Conservation (phyloP, 352 stramenopile genomes). For the Phytopythium cucurbitacearum region DNA sequence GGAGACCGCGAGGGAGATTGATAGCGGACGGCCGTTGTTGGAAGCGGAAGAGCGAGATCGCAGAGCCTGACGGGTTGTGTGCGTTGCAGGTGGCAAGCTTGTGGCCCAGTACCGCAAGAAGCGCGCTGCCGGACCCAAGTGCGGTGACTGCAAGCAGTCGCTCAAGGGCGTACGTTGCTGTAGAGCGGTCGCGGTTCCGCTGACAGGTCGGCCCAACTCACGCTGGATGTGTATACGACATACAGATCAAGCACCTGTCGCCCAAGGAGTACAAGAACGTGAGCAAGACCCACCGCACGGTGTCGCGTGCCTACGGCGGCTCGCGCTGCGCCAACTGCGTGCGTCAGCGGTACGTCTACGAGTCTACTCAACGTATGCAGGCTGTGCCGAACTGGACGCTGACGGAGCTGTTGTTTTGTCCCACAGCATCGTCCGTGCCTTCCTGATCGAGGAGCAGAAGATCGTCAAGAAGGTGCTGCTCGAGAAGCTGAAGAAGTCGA, state of each 20-base stretch:
- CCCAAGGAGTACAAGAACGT: constrained; percentile 79
- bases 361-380: neutral
- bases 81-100: constrained; percentile 78
- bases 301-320: constrained; percentile 96
- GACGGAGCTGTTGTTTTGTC: constrained; percentile 14
- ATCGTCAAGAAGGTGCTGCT: constrained; percentile 99
- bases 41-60: neutral
- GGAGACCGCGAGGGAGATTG: neutral
- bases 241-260: constrained; percentile 81
- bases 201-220: neutral
- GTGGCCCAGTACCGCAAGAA: constrained; percentile 95
- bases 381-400: neutral
- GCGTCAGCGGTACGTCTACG: constrained; percentile 58
- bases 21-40: neutral
- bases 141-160: constrained; percentile 94
- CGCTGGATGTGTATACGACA: constrained; percentile 1
- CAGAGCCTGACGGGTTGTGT: neutral
- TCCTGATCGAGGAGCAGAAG: constrained; percentile 99
- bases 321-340: constrained; percentile 93
- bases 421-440: constrained; percentile 92
- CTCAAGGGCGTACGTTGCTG: constrained; percentile 60
- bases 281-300: constrained; percentile 91
- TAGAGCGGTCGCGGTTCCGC: neutral
- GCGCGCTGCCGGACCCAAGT: constrained; percentile 91
- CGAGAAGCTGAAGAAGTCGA: constrained; percentile 90